Evolutionary conservation across 176 grass and related monocot species (phyloP), one percentile per base, ranked within the genome.

Genomic region (Puccinellia tenuiflora): DNA sequence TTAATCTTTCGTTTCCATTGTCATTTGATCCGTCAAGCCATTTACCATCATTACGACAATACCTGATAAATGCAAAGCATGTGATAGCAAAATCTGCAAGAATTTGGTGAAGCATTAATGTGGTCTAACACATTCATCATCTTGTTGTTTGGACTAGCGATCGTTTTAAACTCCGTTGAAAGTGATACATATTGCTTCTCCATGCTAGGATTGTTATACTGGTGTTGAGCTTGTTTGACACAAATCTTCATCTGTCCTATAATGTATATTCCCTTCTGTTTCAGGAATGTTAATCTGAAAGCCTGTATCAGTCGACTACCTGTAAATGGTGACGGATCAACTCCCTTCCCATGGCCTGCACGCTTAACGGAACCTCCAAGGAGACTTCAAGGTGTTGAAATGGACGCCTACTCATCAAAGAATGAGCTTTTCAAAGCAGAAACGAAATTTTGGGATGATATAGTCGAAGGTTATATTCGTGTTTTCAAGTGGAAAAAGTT

Each of bases 371-470:
- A 98, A n/a, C 86, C 92, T 45, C 92, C 96, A 85, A 85, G 76
- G 76, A 93, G 96, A 74, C 90, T 98, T 82, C 88, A 95, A 92
- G 89, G 85, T 56, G 88, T 98, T 79, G 51, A 86, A 73, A 98
- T 98, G 92, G 96, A 98, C 77, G 96, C 96, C 53, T 84, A 80
- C 73, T 56, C 79, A 39, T 86, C 96, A 54, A 98, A 95, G 88
- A 93, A 93, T 79, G 92, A 98, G 80, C 90, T 98, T 86, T 95
- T 93, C 69, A 93, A 72, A 79, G 92, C 96, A 17, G 96, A 98
- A 85, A 87, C 92, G 3, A 78, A 75, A 78, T 98, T 90, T 62
- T 98, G 96, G 96, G 82, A 93, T 76, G 82, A 85, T 18, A 93
- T 91, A 21, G 30, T 93, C 80, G 92, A 72, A 56, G 80, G 92